Evolutionary conservation across 2,329 filamentous ascomycete species (phyloP).

Genomic region (Cladosporium austrohemisphaericum): DNA sequence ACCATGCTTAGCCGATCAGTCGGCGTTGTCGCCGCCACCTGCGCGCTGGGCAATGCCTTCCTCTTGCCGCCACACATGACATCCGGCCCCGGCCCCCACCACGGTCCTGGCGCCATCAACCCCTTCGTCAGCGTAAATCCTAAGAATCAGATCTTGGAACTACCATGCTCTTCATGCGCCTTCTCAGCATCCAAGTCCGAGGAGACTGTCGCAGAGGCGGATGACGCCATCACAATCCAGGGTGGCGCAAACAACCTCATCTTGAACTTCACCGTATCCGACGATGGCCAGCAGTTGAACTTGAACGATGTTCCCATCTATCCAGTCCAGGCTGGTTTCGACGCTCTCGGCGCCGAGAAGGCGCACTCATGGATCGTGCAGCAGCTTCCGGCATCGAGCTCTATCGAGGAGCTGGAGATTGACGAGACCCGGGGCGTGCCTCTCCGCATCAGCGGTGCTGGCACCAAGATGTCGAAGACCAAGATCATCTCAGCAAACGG

Average conservation of each 20-base stretch:
- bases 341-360: constrained; percentile 7
- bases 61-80: constrained; percentile 49
- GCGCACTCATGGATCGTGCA: constrained; percentile 9
- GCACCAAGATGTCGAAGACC: constrained; percentile 35
- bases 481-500: constrained; percentile 51
- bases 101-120: constrained; percentile 3
- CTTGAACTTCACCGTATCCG: constrained; percentile 52
- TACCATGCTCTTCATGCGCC: constrained; percentile 56
- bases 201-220: constrained; percentile 22
- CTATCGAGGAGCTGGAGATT: constrained; percentile 15
- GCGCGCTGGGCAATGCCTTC: constrained; percentile 41
- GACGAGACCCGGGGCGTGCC: constrained; percentile 33
- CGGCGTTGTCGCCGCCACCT: constrained; percentile 22
- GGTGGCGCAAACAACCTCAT: constrained; percentile 32
- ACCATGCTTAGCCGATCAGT: constrained; percentile 13
- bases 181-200: constrained; percentile 35
- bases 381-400: constrained; percentile 6
- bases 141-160: constrained; percentile 42
- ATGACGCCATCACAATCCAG: constrained; percentile 28
- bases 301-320: constrained; percentile 62
- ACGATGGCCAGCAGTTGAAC: constrained; percentile 47
- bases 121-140: constrained; percentile 35
- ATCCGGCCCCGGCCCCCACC: constrained; percentile 35
- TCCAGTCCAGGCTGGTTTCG: constrained; percentile 27
- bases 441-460: constrained; percentile 30